phyloP scores from a whole-genome alignment of 129 eudicot genomes.

The Ambrosia trifida region DNA sequence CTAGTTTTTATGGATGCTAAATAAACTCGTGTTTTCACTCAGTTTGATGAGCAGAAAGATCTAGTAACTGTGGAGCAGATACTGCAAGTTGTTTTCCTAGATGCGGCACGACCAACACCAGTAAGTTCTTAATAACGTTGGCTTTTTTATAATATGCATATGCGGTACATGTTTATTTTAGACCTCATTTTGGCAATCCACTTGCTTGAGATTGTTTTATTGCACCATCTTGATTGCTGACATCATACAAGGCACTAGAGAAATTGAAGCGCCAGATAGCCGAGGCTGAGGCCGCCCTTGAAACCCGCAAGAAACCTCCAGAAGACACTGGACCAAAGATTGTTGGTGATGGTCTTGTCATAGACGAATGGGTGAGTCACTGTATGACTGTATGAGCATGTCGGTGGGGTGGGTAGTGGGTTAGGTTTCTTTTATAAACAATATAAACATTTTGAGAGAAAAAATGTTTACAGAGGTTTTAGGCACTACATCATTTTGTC shows the following conservation, averaged over 20 bases:
- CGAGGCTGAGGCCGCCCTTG: slow-evolving; percentile 85
- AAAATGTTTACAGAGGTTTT: too few species aligned
- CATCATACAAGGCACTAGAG: slow-evolving; percentile 60
- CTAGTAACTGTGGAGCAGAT: slow-evolving; percentile 87
- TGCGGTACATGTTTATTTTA: neutral
- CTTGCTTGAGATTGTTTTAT: neutral
- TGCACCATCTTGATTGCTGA: slow-evolving; percentile 16
- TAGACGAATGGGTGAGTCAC: slow-evolving; percentile 91
- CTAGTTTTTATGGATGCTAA: neutral
- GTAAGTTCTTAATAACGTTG: slow-evolving; percentile 43
- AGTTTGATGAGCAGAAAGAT: slow-evolving; percentile 95
- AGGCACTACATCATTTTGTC: neutral
- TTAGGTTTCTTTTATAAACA: too few species aligned
- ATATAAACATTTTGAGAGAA: too few species aligned
- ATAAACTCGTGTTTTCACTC: slow-evolving; percentile 16
- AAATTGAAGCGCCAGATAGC: slow-evolving; percentile 79
- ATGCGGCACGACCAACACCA: slow-evolving; percentile 66
- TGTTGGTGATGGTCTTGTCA: slow-evolving; percentile 87
- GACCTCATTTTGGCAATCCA: neutral
- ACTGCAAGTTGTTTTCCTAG: slow-evolving; percentile 78
- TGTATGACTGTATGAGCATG: neutral
- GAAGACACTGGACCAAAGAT: slow-evolving; percentile 76
- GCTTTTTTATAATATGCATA: neutral
- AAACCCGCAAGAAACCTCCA: slow-evolving; percentile 78
- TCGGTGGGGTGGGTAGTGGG: neutral